Evolutionary conservation across 2,329 filamentous ascomycete species (phyloP).

Genomic region (Fusarium brachygibbosum): DNA sequence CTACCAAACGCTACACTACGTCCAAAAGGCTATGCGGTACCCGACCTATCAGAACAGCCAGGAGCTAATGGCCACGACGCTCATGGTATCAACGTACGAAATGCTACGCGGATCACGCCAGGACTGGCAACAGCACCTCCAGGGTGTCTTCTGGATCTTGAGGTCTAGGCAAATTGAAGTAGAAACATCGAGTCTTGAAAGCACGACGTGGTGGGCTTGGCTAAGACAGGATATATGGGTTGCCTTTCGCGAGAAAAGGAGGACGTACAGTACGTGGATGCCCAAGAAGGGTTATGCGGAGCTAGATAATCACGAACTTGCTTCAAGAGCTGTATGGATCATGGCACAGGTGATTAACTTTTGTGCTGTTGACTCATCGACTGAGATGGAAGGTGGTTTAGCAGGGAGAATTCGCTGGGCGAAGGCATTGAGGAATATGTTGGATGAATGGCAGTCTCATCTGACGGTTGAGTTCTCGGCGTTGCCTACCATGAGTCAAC

Average conservation of each 20-base stretch:
- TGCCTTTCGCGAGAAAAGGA: constrained; percentile 69
- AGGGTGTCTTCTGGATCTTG: constrained; percentile 76
- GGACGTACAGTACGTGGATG: constrained; percentile 70
- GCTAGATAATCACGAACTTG: constrained; percentile 67
- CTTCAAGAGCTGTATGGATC: constrained; percentile 66
- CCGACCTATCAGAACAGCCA: constrained; percentile 68
- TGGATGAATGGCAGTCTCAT: constrained; percentile 52
- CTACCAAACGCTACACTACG: constrained; percentile 72
- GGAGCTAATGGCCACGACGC: constrained; percentile 70
- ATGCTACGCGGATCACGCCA: constrained; percentile 68
- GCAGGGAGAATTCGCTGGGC: constrained; percentile 22
- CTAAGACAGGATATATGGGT: constrained; percentile 76
- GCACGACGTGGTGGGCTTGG: constrained; percentile 76
- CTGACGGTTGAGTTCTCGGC: constrained; percentile 57
- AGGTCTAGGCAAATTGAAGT: constrained; percentile 72
- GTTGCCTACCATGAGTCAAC: constrained; percentile 52
- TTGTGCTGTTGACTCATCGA: constrained; percentile 49
- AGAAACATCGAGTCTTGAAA: constrained; percentile 67
- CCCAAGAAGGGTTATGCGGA: constrained; percentile 63
- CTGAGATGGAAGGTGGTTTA: constrained; percentile 13
- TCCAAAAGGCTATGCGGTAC: constrained; percentile 71
- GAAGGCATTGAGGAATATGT: constrained; percentile 35
- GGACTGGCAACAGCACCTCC: constrained; percentile 72
- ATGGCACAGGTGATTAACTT: constrained; percentile 70
- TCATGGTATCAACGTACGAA: constrained; percentile 74